phyloP scores from a whole-genome alignment of 495 filamentous ascomycete species.

The Penicillium paxilli region DNA sequence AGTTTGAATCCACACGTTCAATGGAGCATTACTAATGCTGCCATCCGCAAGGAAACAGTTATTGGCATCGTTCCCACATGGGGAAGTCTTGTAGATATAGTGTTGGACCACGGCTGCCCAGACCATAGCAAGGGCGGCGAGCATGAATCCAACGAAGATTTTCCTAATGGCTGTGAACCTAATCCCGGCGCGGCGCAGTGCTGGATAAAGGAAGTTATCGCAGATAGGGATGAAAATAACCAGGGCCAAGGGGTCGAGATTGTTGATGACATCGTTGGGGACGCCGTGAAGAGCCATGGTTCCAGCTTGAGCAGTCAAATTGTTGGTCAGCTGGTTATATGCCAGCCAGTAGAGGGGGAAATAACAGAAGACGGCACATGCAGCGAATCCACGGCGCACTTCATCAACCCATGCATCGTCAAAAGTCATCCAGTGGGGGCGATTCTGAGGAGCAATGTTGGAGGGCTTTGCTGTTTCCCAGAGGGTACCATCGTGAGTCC shows the following conservation, averaged over 20 bases:
- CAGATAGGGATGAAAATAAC: constrained; percentile 70
- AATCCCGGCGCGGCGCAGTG: constrained; percentile 56
- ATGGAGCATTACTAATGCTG: constrained; percentile 31
- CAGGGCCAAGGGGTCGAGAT: constrained; percentile 69
- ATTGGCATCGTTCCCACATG: constrained; percentile 52
- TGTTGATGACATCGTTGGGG: constrained; percentile 70
- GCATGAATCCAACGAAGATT: constrained; percentile 65
- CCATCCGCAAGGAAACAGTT: constrained; percentile 30
- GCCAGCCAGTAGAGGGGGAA: constrained; percentile 66
- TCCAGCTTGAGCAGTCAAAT: constrained; percentile 57
- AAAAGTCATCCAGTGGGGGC: constrained; percentile 68
- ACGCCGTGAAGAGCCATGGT: constrained; percentile 51
- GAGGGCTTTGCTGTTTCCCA: constrained; percentile 69
- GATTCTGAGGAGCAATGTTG: constrained; percentile 36
- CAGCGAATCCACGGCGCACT: constrained; percentile 64
- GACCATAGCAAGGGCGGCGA: constrained; percentile 59
- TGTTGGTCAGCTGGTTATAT: constrained; percentile 61
- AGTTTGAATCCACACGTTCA: constrained; percentile 58
- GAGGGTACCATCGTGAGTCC: constrained; percentile 48
- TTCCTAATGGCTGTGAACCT: constrained; percentile 66
- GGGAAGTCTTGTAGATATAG: constrained; percentile 61
- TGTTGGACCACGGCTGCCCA: constrained; percentile 64
- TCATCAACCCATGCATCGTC: constrained; percentile 74
- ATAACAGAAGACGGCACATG: constrained; percentile 67
- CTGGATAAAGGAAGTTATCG: constrained; percentile 65